A percentile compares a stretch with the other conserved stretches of the same genome.
phyloP scores from a whole-genome alignment of 2,329 filamentous ascomycete genomes.

The Cytospora paraplurivora region DNA sequence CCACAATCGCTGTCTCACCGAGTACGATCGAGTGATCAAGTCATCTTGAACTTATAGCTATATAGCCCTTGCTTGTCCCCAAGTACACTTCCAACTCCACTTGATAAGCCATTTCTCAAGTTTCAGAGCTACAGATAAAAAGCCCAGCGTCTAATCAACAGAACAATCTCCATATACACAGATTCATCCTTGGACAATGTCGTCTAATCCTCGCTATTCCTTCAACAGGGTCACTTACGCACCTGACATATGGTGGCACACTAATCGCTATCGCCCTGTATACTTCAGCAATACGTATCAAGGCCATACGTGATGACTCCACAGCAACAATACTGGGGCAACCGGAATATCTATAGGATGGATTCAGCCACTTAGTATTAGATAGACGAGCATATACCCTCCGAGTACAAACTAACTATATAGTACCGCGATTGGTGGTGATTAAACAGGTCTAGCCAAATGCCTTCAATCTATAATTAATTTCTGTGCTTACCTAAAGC shows the following conservation, averaged over 20 bases:
- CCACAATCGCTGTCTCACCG: background rate
- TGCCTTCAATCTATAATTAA: background rate
- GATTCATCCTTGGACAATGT: too few relatives aligned
- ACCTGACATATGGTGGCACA: conserved; percentile 8
- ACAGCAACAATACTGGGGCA: conserved; percentile 14
- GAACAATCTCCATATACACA: too few relatives aligned
- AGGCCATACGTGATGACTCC: conserved; percentile 5
- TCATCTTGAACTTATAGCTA: background rate
- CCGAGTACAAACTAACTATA: too few relatives aligned
- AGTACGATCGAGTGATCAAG: background rate
- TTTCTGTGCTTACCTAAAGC: too few relatives aligned
- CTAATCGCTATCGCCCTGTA: background rate
- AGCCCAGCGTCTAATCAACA: background rate
- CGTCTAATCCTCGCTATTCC: background rate
- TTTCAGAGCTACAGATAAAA: too few relatives aligned
- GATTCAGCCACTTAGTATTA: background rate
- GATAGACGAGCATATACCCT: background rate
- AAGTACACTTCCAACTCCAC: background rate
- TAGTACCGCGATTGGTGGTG: conserved; percentile 15
- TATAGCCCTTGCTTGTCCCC: too few relatives aligned
- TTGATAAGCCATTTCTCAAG: background rate
- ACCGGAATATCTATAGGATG: conserved; percentile 12
- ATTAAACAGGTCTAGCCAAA: background rate
- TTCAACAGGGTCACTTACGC: background rate
- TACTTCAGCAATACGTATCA: conserved; percentile 3